These are phyloP conservation scores for Pythium rhizo-oryzae DNA, from an alignment of 352 stramenopile species.

Conservation along the genomic window DNA sequence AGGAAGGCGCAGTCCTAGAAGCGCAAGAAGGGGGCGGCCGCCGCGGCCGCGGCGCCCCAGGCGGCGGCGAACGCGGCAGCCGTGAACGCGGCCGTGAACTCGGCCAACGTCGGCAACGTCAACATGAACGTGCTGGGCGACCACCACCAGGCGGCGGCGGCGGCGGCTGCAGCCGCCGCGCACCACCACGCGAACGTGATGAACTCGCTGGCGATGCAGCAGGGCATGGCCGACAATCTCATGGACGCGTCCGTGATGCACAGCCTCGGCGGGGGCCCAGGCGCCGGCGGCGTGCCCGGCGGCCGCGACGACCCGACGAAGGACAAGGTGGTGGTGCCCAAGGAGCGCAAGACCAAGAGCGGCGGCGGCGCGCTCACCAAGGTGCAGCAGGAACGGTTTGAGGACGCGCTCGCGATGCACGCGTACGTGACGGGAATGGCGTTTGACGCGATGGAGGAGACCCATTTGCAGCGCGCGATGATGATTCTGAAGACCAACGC, in stretches of 20 bases:
- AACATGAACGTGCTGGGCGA: conserved; percentile 30
- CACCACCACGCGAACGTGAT: conserved; percentile 62
- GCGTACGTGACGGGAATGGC: conserved; percentile 78
- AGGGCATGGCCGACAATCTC: conserved; percentile 64
- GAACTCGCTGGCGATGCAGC: conserved; percentile 80
- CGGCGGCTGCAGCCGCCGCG: conserved; percentile 30
- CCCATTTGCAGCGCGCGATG: conserved; percentile 64
- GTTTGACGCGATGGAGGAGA: conserved; percentile 78
- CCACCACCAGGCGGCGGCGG: conserved; percentile 28
- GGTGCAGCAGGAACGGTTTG: conserved; percentile 66
- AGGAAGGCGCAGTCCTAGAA: conserved; percentile 70
- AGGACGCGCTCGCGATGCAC: conserved; percentile 83
- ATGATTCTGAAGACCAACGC: conserved; percentile 56
- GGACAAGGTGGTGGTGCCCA: conserved; percentile 34
- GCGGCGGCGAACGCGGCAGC: conserved; percentile 27
- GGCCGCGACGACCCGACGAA: conserved; percentile 39
- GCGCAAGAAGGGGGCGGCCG: conserved; percentile 40
- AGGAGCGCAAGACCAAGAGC: conserved; percentile 50
- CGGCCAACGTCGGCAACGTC: conserved; percentile 9
- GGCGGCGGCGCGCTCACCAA: conserved; percentile 51
- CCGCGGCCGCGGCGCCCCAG: conserved; percentile 11
- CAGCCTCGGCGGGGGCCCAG: conserved; percentile 4
- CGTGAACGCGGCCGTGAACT: conserved; percentile 21
- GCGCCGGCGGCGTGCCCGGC: background rate
- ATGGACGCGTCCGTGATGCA: conserved; percentile 60